Percentiles rank a stretch among this genome's conserved stretches.
phyloP scores from a whole-genome alignment of 768 basidiomycete genomes.

The Mycena rebaudengoi region DNA sequence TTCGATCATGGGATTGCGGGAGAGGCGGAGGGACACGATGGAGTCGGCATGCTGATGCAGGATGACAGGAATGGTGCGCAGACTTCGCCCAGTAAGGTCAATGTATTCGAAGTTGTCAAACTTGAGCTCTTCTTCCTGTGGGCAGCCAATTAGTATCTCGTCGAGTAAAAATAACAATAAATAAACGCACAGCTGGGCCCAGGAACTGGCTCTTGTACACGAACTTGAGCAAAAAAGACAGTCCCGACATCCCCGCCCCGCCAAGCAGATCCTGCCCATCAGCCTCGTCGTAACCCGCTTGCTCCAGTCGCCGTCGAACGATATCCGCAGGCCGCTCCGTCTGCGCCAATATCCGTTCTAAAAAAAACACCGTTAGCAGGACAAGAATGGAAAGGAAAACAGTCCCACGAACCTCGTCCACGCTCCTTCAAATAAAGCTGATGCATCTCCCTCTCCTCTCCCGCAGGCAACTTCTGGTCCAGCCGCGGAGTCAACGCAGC shows the following conservation, averaged over 20 bases:
- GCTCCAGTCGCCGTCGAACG: conserved; percentile 82
- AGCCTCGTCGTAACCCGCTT: conserved; percentile 86
- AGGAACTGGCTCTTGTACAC: conserved; percentile 85
- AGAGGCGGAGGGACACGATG: conserved; percentile 87
- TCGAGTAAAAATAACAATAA: not conserved
- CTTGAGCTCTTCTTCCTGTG: conserved; percentile 79
- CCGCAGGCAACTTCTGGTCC: conserved; percentile 26
- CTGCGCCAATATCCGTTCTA: conserved; percentile 85
- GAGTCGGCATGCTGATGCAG: conserved; percentile 86
- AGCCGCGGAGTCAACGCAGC: conserved; percentile 25
- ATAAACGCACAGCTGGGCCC: conserved; percentile 65
- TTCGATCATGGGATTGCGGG: conserved; percentile 95
- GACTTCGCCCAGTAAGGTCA: conserved; percentile 81
- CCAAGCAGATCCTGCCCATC: conserved; percentile 84
- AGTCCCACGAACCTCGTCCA: conserved; percentile 76
- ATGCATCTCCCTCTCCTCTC: conserved; percentile 62
- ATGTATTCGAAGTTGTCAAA: conserved; percentile 80
- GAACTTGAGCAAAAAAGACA: conserved; percentile 89
- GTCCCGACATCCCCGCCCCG: conserved; percentile 74
- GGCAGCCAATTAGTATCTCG: not conserved
- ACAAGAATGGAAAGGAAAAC: not conserved
- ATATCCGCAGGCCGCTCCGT: conserved; percentile 88
- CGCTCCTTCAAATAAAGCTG: conserved; percentile 79
- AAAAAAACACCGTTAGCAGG: not conserved
- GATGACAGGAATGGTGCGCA: conserved; percentile 89